Conservation (phyloP, 116 monocot genomes). For the Cymodocea nodosa region DNA sequence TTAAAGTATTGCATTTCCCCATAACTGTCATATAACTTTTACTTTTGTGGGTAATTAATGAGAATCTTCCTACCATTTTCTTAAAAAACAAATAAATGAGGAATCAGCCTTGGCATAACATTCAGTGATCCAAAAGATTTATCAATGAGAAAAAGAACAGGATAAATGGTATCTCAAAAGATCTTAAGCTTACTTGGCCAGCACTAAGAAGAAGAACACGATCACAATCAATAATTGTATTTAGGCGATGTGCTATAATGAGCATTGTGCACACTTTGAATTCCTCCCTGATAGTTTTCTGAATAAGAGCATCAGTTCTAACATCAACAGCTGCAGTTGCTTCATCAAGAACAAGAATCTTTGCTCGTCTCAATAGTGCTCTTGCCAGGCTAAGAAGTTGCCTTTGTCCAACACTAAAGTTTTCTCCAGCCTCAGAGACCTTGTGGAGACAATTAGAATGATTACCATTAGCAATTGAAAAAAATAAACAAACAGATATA, state of each 20-base stretch:
- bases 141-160: no score
- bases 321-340: constrained; percentile 99
- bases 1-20: no score
- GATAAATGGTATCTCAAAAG: no score
- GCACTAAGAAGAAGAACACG: constrained; percentile 73
- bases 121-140: no score
- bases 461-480: not conserved
- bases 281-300: constrained; percentile 94
- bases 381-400: constrained; percentile 93
- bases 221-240: constrained; percentile 95
- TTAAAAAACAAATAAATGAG: no score
- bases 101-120: no score
- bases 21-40: no score
- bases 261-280: constrained; percentile 97
- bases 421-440: constrained; percentile 97
- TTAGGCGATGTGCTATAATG: constrained; percentile 87
- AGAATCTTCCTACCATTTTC: no score
- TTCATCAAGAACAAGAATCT: constrained; percentile 98
- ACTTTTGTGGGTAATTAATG: no score
- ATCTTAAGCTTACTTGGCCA: constrained; percentile 48
- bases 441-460: constrained; percentile 12
- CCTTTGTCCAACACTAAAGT: constrained; percentile 96
- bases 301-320: constrained; percentile 92
- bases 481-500: not conserved
- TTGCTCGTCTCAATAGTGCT: constrained; percentile 74